A percentile compares a stretch with the other conserved stretches of the same genome.
Conservation (phyloP, 148 eudicot genomes). For the Vaccinium macrocarpon region DNA sequence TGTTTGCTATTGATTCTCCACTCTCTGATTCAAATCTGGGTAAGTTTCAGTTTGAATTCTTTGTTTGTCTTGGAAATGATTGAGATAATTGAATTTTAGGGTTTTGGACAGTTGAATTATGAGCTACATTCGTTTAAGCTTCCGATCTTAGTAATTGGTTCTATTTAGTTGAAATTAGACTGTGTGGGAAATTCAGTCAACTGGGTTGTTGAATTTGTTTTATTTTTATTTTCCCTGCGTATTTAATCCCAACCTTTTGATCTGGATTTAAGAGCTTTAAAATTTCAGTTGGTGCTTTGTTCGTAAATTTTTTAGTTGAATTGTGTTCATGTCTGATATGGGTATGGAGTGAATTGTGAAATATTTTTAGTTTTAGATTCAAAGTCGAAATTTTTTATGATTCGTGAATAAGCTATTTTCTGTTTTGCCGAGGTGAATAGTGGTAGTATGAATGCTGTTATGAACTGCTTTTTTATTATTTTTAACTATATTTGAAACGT, state of each 20-base stretch:
- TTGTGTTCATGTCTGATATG: background rate
- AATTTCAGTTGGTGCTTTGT: background rate
- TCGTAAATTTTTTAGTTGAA: background rate
- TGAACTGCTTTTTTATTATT: background rate
- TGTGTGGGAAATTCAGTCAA: conserved; percentile 1
- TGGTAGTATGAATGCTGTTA: background rate
- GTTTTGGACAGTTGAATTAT: conserved; percentile 11
- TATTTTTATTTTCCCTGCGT: background rate
- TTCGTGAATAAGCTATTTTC: background rate
- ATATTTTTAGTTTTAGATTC: conserved; percentile 1
- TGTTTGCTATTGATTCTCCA: conserved; percentile 35
- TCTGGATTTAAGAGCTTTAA: background rate
- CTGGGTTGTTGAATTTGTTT: conserved; percentile 12
- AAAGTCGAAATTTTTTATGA: background rate
- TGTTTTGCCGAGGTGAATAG: background rate
- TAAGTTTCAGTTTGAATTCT: conserved; percentile 41
- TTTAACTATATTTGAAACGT: background rate
- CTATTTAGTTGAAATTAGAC: conserved; percentile 17
- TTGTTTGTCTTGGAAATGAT: conserved; percentile 8
- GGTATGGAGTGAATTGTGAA: background rate
- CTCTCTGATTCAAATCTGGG: conserved; percentile 33
- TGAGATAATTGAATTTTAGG: conserved; percentile 11
- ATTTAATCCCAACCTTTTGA: background rate
- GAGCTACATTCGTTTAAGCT: background rate
- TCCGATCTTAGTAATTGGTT: conserved; percentile 13